These are phyloP conservation scores for Fonsecaea monophora DNA, from an alignment of 2,329 filamentous ascomycete species.

Conservation along the genomic window DNA sequence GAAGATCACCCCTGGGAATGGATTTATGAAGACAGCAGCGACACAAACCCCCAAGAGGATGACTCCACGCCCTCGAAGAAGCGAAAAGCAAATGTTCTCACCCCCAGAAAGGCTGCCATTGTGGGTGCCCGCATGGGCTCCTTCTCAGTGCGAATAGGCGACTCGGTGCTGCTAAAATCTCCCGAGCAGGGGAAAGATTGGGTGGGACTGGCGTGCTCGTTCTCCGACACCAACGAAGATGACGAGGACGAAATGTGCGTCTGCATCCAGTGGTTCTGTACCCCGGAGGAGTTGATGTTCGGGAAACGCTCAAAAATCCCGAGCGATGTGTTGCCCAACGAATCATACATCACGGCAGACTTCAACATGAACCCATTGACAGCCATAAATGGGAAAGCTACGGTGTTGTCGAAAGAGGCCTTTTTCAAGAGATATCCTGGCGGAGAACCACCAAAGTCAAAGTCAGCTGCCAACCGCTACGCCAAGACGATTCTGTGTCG, in stretches of 20 bases:
- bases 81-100: constrained; percentile 38
- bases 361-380: constrained; percentile 86
- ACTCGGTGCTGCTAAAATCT: constrained; percentile 85
- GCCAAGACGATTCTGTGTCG: constrained; percentile 91
- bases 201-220: constrained; percentile 87
- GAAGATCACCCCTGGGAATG: constrained; percentile 80
- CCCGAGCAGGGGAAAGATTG: constrained; percentile 87
- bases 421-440: constrained; percentile 75
- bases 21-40: constrained; percentile 65
- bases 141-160: constrained; percentile 81
- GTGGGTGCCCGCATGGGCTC: constrained; percentile 80
- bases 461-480: constrained; percentile 67
- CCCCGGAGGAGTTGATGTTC: constrained; percentile 77
- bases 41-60: constrained; percentile 18
- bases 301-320: constrained; percentile 67
- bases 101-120: constrained; percentile 56
- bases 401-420: constrained; percentile 72
- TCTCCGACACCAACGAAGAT: constrained; percentile 74
- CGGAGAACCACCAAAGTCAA: constrained; percentile 73
- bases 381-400: constrained; percentile 89
- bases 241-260: constrained; percentile 75
- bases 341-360: constrained; percentile 87
- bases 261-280: constrained; percentile 91
- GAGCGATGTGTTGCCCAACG: constrained; percentile 80
- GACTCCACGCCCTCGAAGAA: constrained; percentile 38